These are phyloP conservation scores for Cladosporium velox DNA, from an alignment of 2,329 filamentous ascomycete species.

Conservation along the genomic window DNA sequence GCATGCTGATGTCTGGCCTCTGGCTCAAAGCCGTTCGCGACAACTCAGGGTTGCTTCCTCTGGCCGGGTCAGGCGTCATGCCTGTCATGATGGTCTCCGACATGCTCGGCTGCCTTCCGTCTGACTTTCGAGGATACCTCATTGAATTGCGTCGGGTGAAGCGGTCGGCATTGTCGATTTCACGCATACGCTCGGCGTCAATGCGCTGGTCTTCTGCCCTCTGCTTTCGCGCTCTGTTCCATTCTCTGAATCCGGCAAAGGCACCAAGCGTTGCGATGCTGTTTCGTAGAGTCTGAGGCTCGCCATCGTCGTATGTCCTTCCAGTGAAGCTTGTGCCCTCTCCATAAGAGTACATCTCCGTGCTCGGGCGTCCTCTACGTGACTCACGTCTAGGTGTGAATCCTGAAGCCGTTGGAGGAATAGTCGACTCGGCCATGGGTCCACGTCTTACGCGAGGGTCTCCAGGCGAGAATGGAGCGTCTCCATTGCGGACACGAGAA, in stretches of 20 bases:
- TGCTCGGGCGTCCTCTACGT: conserved; percentile 16
- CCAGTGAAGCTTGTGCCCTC: conserved; percentile 42
- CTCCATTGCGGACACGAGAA: conserved; percentile 56
- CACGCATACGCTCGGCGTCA: conserved; percentile 52
- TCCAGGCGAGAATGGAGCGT: conserved; percentile 51
- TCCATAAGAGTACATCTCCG: conserved; percentile 29
- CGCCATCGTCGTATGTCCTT: conserved; percentile 22
- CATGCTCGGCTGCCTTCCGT: conserved; percentile 33
- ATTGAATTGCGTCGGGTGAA: conserved; percentile 37
- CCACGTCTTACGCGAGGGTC: conserved; percentile 21
- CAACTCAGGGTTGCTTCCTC: conserved; percentile 49
- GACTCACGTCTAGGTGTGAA: conserved; percentile 18
- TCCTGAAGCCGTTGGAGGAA: conserved; percentile 36
- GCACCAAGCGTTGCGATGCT: conserved; percentile 50
- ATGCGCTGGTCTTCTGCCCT: conserved; percentile 63
- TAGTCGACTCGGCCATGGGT: conserved; percentile 19
- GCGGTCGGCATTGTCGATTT: conserved; percentile 44
- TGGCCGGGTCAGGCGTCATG: conserved; percentile 38
- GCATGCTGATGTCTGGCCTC: conserved; percentile 30
- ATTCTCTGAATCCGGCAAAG: conserved; percentile 41
- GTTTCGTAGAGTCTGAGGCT: conserved; percentile 43
- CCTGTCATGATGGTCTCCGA: conserved; percentile 38
- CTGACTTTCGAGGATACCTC: conserved; percentile 34
- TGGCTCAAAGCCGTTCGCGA: conserved; percentile 40
- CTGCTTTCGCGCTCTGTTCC: conserved; percentile 55